Evolutionary conservation across 768 basidiomycete species (phyloP).

Genomic region (Boletellus ananas): DNA sequence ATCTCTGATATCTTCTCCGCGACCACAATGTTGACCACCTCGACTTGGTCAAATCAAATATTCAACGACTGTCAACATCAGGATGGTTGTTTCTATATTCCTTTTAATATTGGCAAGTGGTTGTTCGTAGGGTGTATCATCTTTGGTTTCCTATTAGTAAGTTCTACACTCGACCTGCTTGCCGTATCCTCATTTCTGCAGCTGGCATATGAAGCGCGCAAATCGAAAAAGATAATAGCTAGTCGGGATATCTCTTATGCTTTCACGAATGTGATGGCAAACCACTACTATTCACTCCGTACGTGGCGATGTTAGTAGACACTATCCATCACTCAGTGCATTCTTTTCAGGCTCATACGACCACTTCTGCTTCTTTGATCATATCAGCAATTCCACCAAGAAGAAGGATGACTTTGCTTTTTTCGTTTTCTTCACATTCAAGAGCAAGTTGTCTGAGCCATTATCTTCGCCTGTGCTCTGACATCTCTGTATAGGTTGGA

Average conservation of each 20-base stretch:
- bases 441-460: constrained; percentile 56
- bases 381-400: constrained; percentile 94
- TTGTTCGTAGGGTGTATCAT: constrained; percentile 98
- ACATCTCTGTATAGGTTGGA: constrained; percentile 57
- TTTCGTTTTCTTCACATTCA: constrained; percentile 99
- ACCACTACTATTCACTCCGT: constrained; percentile 96
- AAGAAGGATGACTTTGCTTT: constrained; percentile 97
- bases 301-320: constrained; percentile 29
- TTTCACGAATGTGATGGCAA: constrained; percentile 96
- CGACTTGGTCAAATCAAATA: constrained; percentile 89
- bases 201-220: constrained; percentile 90
- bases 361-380: constrained; percentile 97
- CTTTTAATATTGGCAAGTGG: constrained; percentile 90
- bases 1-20: constrained; percentile 97
- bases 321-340: not conserved
- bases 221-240: constrained; percentile 89
- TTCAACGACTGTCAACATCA: constrained; percentile 65
- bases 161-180: constrained; percentile 21
- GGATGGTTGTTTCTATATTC: constrained; percentile 76
- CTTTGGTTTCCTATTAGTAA: constrained; percentile 91
- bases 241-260: constrained; percentile 97
- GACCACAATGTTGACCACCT: constrained; percentile 91
- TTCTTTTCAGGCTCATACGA: constrained; percentile 75
- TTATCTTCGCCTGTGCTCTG: not conserved
- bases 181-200: constrained; percentile 28